phyloP scores from a whole-genome alignment of 176 grass and related monocot genomes.

The Musa acuminata region DNA sequence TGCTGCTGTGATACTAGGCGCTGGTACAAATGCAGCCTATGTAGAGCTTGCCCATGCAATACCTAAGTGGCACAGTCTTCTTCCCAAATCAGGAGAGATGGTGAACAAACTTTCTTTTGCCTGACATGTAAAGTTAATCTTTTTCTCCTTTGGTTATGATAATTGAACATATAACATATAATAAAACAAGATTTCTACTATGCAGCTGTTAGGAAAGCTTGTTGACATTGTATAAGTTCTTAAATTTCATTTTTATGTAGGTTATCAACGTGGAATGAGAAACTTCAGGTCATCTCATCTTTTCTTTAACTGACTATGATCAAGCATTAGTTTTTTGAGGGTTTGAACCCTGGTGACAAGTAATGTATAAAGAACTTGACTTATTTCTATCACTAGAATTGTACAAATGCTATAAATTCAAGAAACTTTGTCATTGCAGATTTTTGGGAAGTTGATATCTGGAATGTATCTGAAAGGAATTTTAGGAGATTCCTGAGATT shows the following conservation, averaged over 20 bases:
- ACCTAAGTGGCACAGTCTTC: conserved; percentile 67
- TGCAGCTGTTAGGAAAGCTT: not conserved
- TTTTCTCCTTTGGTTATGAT: too few species aligned
- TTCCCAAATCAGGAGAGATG: conserved; percentile 76
- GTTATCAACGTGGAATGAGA: conserved; percentile 97
- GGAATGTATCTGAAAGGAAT: conserved; percentile 95
- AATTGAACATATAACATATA: too few species aligned
- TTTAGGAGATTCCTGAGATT: conserved; percentile 67
- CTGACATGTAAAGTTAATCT: too few species aligned
- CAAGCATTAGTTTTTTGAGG: conserved; percentile 54
- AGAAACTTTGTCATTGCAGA: conserved; percentile 12
- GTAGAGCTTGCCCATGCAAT: conserved; percentile 61
- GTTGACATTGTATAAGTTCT: conserved; percentile 5
- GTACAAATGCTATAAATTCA: conserved; percentile 2
- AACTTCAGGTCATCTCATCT: conserved; percentile 68
- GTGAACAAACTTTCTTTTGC: conserved; percentile 27
- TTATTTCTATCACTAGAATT: conserved; percentile 11
- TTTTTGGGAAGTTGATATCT: conserved; percentile 91
- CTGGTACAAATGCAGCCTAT: conserved; percentile 92
- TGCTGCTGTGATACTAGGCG: too few species aligned
- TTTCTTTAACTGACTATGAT: conserved; percentile 64
- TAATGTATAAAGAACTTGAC: conserved; percentile 20
- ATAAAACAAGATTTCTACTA: too few species aligned
- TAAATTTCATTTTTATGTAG: conserved; percentile 29
- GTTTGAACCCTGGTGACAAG: conserved; percentile 87